Conservation (phyloP, 2,329 filamentous ascomycete genomes). For the Trichoderma koningiopsis region DNA sequence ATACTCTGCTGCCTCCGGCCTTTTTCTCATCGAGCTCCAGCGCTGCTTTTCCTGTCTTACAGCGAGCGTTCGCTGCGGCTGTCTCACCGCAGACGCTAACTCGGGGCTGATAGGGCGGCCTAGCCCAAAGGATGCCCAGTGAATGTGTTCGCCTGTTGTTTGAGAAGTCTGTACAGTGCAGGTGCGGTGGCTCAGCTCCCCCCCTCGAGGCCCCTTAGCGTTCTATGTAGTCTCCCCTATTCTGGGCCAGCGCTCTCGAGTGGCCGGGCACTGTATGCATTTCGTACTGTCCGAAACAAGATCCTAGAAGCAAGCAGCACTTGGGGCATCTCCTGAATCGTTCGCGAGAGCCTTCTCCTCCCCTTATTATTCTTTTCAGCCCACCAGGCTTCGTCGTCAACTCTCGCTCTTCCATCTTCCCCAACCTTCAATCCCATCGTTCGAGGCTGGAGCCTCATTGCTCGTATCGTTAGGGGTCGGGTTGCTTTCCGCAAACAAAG, state of each 20-base stretch:
- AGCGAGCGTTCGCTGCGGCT: slow-evolving; percentile 9
- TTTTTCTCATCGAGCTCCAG: not conserved
- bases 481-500: slow-evolving; percentile 25
- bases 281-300: slow-evolving; percentile 27
- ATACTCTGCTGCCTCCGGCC: slow-evolving; percentile 10
- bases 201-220: slow-evolving; percentile 23
- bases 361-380: slow-evolving; percentile 30
- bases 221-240: slow-evolving; percentile 24
- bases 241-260: slow-evolving; percentile 24
- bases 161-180: slow-evolving; percentile 14
- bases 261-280: slow-evolving; percentile 18
- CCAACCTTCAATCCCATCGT: slow-evolving; percentile 36
- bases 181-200: slow-evolving; percentile 27
- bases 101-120: slow-evolving; percentile 11
- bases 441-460: slow-evolving; percentile 39
- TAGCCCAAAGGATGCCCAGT: slow-evolving; percentile 21
- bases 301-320: slow-evolving; percentile 21
- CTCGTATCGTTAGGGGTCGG: slow-evolving; percentile 32
- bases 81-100: slow-evolving; percentile 25
- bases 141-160: slow-evolving; percentile 1
- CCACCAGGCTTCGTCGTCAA: slow-evolving; percentile 31
- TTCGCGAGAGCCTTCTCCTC: slow-evolving; percentile 29
- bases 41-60: not conserved
- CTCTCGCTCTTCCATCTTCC: slow-evolving; percentile 29
- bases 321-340: slow-evolving; percentile 27